phyloP scores from a whole-genome alignment of 129 eudicot species.

The Escallonia rubra region DNA sequence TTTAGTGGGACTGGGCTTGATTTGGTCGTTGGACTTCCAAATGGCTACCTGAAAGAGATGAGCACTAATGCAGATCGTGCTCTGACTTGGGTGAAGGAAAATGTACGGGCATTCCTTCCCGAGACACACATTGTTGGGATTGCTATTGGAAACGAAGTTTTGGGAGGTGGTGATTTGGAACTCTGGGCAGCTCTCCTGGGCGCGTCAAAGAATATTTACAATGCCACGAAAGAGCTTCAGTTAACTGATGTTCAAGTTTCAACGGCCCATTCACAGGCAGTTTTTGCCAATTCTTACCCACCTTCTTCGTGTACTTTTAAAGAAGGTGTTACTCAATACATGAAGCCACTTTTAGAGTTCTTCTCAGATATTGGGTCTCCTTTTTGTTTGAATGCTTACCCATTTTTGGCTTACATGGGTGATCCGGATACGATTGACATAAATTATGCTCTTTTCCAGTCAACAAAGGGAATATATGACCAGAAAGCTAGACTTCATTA shows the following conservation, averaged over 20 bases:
- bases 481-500: conserved; percentile 63
- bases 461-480: conserved; percentile 55
- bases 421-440: conserved; percentile 64
- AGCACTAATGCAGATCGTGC: conserved; percentile 70
- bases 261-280: conserved; percentile 79
- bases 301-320: conserved; percentile 73
- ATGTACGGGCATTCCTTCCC: conserved; percentile 55
- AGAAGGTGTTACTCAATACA: conserved; percentile 45
- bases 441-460: conserved; percentile 74
- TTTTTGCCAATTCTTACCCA: conserved; percentile 71
- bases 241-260: conserved; percentile 60
- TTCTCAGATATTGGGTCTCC: conserved; percentile 77
- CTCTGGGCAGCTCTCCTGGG: conserved; percentile 47
- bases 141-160: conserved; percentile 79
- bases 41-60: conserved; percentile 59
- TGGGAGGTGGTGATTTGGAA: conserved; percentile 55
- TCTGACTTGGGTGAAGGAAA: conserved; percentile 75
- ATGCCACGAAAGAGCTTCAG: conserved; percentile 64
- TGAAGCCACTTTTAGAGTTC: conserved; percentile 79
- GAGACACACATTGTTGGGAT: conserved; percentile 79
- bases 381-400: conserved; percentile 90
- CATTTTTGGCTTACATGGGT: conserved; percentile 82
- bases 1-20: conserved; percentile 82
- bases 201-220: conserved; percentile 69
- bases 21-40: conserved; percentile 84